A percentile compares a stretch with the other conserved stretches of the same genome.
These are phyloP conservation scores for Umbelopsis vinacea DNA, from an alignment of 192 early-diverging fungal species.

Conservation along the genomic window DNA sequence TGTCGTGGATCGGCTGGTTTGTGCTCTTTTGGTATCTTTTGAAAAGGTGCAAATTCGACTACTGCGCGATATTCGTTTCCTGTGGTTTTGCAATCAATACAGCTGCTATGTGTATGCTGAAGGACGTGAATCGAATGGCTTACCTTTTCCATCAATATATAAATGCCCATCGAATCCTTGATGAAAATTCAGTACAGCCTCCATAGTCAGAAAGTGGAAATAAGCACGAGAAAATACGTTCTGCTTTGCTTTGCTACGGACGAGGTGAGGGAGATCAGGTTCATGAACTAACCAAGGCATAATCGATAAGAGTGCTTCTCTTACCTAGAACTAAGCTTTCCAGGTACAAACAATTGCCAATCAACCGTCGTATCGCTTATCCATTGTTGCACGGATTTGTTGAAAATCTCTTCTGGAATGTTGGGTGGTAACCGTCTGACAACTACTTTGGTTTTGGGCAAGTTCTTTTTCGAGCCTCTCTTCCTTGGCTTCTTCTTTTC, in stretches of 20 bases:
- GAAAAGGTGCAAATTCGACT: slow-evolving; percentile 84
- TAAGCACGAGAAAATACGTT: slow-evolving; percentile 74
- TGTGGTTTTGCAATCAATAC: slow-evolving; percentile 3
- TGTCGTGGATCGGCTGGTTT: slow-evolving; percentile 68
- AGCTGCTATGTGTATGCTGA: slow-evolving; percentile 17
- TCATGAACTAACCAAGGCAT: background rate
- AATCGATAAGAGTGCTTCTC: background rate
- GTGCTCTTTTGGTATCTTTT: slow-evolving; percentile 69
- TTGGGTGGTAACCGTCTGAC: slow-evolving; percentile 78
- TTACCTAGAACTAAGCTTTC: slow-evolving; percentile 78
- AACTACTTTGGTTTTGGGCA: slow-evolving; percentile 68
- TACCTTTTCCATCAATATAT: slow-evolving; percentile 71
- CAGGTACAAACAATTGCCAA: slow-evolving; percentile 61
- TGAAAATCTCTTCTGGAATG: slow-evolving; percentile 73
- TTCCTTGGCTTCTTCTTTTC: slow-evolving; percentile 27
- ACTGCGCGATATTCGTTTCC: slow-evolving; percentile 73
- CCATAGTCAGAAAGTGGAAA: slow-evolving; percentile 70
- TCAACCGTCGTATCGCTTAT: slow-evolving; percentile 49
- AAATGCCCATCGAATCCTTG: slow-evolving; percentile 78
- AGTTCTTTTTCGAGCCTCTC: slow-evolving; percentile 31
- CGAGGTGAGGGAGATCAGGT: background rate
- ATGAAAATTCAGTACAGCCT: slow-evolving; percentile 73
- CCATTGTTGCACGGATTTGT: slow-evolving; percentile 63
- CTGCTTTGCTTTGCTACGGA: slow-evolving; percentile 71
- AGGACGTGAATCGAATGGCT: background rate